Conservation (phyloP, 176 grass and related monocot species). For the Hsuehochloa calcarea region DNA sequence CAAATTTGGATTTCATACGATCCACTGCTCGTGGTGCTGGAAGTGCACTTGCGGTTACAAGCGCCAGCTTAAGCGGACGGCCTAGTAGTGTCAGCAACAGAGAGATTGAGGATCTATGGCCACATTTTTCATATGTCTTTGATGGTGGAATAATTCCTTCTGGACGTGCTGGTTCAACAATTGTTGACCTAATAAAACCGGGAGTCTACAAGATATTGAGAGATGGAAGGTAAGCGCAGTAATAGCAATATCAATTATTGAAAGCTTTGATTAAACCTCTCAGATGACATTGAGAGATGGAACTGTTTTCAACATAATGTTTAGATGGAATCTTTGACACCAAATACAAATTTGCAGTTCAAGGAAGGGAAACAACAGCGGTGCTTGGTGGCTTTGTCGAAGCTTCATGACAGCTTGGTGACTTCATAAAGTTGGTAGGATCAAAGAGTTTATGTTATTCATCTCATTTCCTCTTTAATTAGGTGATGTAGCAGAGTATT, state of each 20-base stretch:
- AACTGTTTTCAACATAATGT: neutral
- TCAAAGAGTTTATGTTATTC: slow-evolving; percentile 11
- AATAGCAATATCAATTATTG: neutral
- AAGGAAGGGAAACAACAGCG: slow-evolving; percentile 57
- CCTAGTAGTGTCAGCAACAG: slow-evolving; percentile 69
- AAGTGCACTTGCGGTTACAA: slow-evolving; percentile 92
- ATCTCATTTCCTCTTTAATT: slow-evolving; percentile 11
- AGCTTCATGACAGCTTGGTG: slow-evolving; percentile 33
- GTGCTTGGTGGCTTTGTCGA: slow-evolving; percentile 62
- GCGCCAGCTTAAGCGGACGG: slow-evolving; percentile 72
- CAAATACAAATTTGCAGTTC: slow-evolving; percentile 56
- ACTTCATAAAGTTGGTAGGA: neutral
- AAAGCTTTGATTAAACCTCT: neutral
- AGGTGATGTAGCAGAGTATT: neutral
- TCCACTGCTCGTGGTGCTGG: slow-evolving; percentile 65
- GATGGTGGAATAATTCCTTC: slow-evolving; percentile 80
- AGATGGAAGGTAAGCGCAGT: slow-evolving; percentile 67
- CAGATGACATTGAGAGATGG: neutral
- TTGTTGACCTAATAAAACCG: slow-evolving; percentile 71
- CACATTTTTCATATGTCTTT: slow-evolving; percentile 71
- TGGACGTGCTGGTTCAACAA: slow-evolving; percentile 86
- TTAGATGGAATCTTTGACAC: neutral
- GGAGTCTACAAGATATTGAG: slow-evolving; percentile 85
- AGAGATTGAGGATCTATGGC: slow-evolving; percentile 82
- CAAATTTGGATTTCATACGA: slow-evolving; percentile 73